Percentiles rank a stretch among this genome's conserved stretches.
These are phyloP conservation scores for Aspergillus vadensis DNA, from an alignment of 2,329 filamentous ascomycete genomes.

Conservation along the genomic window DNA sequence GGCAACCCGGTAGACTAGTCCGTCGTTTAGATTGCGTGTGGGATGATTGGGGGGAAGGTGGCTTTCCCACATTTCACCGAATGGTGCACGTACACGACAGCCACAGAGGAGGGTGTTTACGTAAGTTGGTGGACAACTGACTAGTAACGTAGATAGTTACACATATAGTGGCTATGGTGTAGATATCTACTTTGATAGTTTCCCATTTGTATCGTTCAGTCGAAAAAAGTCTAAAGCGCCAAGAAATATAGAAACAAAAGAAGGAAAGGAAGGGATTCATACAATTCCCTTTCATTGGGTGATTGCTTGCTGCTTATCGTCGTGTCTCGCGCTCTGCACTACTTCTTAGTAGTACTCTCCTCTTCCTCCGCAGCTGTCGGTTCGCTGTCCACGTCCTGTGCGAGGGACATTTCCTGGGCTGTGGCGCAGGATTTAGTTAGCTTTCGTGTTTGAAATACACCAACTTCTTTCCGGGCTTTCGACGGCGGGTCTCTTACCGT, in stretches of 20 bases:
- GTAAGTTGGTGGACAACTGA: no score
- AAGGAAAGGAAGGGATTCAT: neutral
- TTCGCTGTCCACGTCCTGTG: slow-evolving; percentile 43
- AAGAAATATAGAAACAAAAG: neutral
- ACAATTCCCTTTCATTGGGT: neutral
- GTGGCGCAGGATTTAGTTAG: slow-evolving; percentile 15
- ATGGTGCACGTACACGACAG: neutral
- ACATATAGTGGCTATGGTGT: no score
- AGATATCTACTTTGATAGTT: no score
- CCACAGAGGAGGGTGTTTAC: neutral
- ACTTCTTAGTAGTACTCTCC: slow-evolving; percentile 18
- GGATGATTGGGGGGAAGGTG: neutral
- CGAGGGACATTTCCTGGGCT: slow-evolving; percentile 64
- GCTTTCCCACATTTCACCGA: neutral
- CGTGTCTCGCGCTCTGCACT: slow-evolving; percentile 14
- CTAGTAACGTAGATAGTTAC: no score
- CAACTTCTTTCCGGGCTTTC: neutral
- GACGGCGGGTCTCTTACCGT: slow-evolving; percentile 58
- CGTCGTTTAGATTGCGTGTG: neutral
- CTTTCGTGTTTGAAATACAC: neutral
- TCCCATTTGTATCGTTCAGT: neutral
- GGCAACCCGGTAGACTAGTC: no score
- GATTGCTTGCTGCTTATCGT: slow-evolving; percentile 1
- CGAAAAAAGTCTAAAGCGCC: neutral
- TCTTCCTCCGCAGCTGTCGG: slow-evolving; percentile 43